A percentile compares a stretch with the other conserved stretches of the same genome.
These are phyloP conservation scores for Candida anutae DNA, from an alignment of 1,139 yeast genomes.

Conservation along the genomic window DNA sequence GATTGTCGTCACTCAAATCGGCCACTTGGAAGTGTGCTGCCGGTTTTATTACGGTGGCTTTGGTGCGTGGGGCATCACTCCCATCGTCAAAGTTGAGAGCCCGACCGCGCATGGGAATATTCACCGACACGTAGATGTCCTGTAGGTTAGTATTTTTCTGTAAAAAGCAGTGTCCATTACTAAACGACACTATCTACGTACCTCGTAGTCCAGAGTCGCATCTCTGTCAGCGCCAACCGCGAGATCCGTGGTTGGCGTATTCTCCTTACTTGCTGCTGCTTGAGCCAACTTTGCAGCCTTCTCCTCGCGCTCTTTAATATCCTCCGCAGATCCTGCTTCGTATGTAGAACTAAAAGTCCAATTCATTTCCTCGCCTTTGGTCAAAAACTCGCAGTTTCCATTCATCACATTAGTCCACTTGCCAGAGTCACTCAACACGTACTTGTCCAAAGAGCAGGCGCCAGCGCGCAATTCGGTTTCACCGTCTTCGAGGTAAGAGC, in stretches of 20 bases:
- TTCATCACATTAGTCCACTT: conserved; percentile 54
- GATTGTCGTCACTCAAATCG: conserved; percentile 24
- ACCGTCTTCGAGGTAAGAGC: conserved; percentile 42
- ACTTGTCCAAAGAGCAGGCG: conserved; percentile 39
- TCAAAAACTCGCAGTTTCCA: conserved; percentile 61
- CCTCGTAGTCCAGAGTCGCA: conserved; percentile 26
- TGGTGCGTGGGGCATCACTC: conserved; percentile 8
- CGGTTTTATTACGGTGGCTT: conserved; percentile 24
- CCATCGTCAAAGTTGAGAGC: conserved; percentile 9
- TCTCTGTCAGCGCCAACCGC: conserved; percentile 9
- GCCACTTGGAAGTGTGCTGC: conserved; percentile 37
- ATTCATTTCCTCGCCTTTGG: conserved; percentile 83
- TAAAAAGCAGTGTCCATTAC: conserved; percentile 10
- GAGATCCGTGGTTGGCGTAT: conserved; percentile 7
- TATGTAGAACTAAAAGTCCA: conserved; percentile 68
- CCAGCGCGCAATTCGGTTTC: conserved; percentile 36
- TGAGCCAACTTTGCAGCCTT: conserved; percentile 8
- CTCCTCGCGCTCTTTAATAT: conserved; percentile 27
- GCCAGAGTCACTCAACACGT: conserved; percentile 10
- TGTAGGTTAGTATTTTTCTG: conserved; percentile 17
- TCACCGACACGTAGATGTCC: conserved; percentile 38
- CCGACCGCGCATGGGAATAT: conserved; percentile 28
- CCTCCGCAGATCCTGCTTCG: conserved; percentile 77
- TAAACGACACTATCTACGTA: conserved; percentile 17
- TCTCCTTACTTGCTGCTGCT: conserved; percentile 3